Evolutionary conservation across 2,329 filamentous ascomycete species (phyloP).

Genomic region (Phaeophleospora eucalypticola): DNA sequence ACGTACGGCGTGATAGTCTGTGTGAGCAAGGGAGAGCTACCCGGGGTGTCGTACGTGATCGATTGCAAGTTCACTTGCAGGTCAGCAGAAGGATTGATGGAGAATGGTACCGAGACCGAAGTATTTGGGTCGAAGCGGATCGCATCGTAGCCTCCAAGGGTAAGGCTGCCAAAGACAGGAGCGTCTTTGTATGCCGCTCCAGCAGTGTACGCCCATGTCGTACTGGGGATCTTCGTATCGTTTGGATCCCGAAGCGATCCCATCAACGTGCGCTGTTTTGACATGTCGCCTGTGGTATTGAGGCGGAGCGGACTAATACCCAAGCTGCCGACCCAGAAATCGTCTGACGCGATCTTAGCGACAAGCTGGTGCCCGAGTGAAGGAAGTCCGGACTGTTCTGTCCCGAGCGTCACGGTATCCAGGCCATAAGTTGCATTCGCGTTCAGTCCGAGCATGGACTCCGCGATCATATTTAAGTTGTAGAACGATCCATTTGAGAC

Average conservation of each 20-base stretch:
- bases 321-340: constrained; percentile 35
- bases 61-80: constrained; percentile 23
- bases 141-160: constrained; percentile 42
- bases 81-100: constrained; percentile 22
- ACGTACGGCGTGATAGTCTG: constrained; percentile 28
- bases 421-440: constrained; percentile 36
- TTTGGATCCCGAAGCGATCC: constrained; percentile 3
- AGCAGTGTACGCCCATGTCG: constrained; percentile 26
- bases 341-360: constrained; percentile 12
- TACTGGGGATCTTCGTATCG: constrained; percentile 6
- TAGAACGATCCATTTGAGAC: constrained; percentile 28
- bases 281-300: constrained; percentile 5
- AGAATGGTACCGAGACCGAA: constrained; percentile 26
- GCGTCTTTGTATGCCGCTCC: constrained; percentile 26
- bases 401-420: constrained; percentile 31
- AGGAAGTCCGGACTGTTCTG: constrained; percentile 22
- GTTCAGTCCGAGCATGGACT: constrained; percentile 19
- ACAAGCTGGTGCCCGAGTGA: constrained; percentile 32
- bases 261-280: not conserved
- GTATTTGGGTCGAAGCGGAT: constrained; percentile 33
- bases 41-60: constrained; percentile 21
- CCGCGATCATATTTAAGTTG: constrained; percentile 21
- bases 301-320: constrained; percentile 24
- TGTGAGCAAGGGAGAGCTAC: constrained; percentile 22
- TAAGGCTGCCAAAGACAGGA: constrained; percentile 28